These are phyloP conservation scores for Ganoderma leucocontextum DNA, from an alignment of 1,284 basidiomycete species.

Conservation along the genomic window DNA sequence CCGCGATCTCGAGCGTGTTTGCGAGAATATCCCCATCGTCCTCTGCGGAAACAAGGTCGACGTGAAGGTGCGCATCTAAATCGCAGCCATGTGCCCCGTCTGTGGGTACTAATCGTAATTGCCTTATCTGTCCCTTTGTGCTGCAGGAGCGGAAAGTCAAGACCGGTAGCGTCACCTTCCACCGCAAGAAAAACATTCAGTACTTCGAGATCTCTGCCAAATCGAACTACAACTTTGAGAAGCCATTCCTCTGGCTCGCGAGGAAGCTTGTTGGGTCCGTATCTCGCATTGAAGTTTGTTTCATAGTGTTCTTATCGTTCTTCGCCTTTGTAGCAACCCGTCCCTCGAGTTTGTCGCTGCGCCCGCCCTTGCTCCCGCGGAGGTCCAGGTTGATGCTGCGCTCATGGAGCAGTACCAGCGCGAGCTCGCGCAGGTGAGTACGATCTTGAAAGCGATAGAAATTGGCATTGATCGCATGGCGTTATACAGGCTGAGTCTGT, in stretches of 20 bases:
- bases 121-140: neutral
- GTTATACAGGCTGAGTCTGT: constrained; percentile 69
- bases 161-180: constrained; percentile 98
- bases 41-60: constrained; percentile 99
- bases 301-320: constrained; percentile 8
- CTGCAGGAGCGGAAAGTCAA: constrained; percentile 98
- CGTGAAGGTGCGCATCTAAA: constrained; percentile 81
- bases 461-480: neutral
- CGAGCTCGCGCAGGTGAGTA: constrained; percentile 76
- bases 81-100: neutral
- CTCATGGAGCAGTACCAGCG: constrained; percentile 88
- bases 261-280: constrained; percentile 96
- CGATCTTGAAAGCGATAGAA: neutral
- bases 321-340: constrained; percentile 68
- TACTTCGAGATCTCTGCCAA: constrained; percentile 99
- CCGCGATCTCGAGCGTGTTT: constrained; percentile 98
- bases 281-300: neutral
- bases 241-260: constrained; percentile 99
- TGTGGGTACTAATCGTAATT: constrained; percentile 18
- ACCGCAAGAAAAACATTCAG: constrained; percentile 99
- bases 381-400: constrained; percentile 85
- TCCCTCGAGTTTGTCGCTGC: constrained; percentile 96
- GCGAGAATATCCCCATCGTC: constrained; percentile 99
- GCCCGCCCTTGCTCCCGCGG: constrained; percentile 94
- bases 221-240: constrained; percentile 99